Evolutionary conservation across 1,139 yeast species (phyloP).

Genomic region (Hemisphaericaspora lyxosophila): DNA sequence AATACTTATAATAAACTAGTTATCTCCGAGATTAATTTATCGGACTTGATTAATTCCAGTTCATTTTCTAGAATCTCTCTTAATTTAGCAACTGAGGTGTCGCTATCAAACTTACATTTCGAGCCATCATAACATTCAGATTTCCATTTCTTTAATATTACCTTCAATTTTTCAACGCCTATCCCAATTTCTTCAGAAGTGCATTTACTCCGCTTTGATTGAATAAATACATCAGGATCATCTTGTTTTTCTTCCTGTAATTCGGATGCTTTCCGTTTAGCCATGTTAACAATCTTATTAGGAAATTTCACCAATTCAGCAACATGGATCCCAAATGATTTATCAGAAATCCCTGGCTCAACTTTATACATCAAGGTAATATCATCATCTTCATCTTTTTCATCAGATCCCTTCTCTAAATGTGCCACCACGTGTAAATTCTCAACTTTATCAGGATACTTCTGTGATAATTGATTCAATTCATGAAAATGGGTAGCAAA

Average conservation of each 20-base stretch:
- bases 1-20: conserved; percentile 28
- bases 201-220: conserved; percentile 52
- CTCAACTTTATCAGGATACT: conserved; percentile 54
- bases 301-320: conserved; percentile 96
- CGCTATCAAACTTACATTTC: conserved; percentile 27
- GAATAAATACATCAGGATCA: conserved; percentile 41
- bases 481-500: conserved; percentile 99
- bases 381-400: conserved; percentile 50
- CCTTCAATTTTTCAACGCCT: conserved; percentile 58
- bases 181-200: conserved; percentile 51
- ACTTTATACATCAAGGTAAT: conserved; percentile 88
- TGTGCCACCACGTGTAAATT: conserved; percentile 95
- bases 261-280: conserved; percentile 88
- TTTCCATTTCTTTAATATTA: conserved; percentile 63
- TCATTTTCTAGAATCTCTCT: conserved; percentile 30
- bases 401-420: conserved; percentile 48
- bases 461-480: conserved; percentile 72
- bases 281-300: conserved; percentile 83
- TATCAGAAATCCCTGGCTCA: conserved; percentile 89
- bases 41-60: conserved; percentile 26
- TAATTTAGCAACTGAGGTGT: conserved; percentile 40
- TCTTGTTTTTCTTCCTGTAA: conserved; percentile 61
- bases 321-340: conserved; percentile 95
- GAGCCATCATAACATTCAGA: conserved; percentile 42
- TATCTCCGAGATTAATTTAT: conserved; percentile 45